Base-by-base conservation (phyloP, 176 grass and related monocot genomes). In the Zoysia japonica region DNA sequence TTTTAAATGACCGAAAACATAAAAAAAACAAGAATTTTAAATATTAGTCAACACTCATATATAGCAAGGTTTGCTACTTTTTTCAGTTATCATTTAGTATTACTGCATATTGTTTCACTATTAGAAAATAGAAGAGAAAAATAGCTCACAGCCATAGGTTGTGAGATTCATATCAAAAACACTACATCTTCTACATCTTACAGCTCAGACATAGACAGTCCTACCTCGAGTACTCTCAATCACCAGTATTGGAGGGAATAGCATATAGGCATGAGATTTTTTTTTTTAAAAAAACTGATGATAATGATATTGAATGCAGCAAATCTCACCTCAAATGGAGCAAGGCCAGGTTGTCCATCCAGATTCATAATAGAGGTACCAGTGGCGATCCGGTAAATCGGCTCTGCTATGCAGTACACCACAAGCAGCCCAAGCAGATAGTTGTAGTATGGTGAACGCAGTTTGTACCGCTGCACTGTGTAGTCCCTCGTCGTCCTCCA, bases 241-340 rank as follows among this genome's bases (percentile, higher is more conserved):
- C 50, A 65, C 48, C 72, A 59, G 12, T 61, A 61, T 41, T 12
- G 66, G 28, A 28, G 61, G 0, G 41, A 55, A 78, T 12, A 73
- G 70, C 28, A 61, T 17, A 85, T 71, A 45, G 38, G 43, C 39
- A 56, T 67, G 63, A 39, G 17, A 59, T 19, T 59, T 60, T 28
- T 28, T 28, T 28, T 28, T 28, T 28, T 28, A 28, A 28, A 44
- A 48, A n/a, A 47, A 64, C 59, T 35, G 48, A n/a, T 43, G 67
- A 38, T 5, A 43, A 38, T 6, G 47, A 50, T 62, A 51, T 9
- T 38, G 44, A 53, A 52, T 45, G 5, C 6, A 43, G 43, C 12
- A 17, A 43, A 20, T 20, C 85, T 83, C 76, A 94, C 96, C 96
- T 98, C 96, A 85, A 89, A 98, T 59, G 96, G 96, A 71, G 96